Evolutionary conservation across 306 rosid species (phyloP).

Genomic region (Albizia julibrissin): DNA sequence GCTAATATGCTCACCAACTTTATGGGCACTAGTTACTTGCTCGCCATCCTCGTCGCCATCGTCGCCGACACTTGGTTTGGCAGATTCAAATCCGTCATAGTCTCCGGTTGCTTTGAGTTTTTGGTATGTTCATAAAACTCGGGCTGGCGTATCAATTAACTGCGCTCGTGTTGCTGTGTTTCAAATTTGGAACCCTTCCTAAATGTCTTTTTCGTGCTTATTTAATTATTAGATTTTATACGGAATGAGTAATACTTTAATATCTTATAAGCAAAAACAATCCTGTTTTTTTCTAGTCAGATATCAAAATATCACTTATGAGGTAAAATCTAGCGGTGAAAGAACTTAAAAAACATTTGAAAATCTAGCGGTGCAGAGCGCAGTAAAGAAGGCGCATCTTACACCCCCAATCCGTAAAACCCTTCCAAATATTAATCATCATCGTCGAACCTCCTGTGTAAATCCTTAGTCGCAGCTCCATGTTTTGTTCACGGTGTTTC

Average conservation of each 20-base stretch:
- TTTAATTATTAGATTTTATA: no score
- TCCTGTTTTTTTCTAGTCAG: no score
- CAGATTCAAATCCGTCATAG: conserved; percentile 59
- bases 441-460: background rate
- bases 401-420: background rate
- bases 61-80: conserved; percentile 77
- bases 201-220: no score
- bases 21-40: conserved; percentile 73
- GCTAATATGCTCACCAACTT: conserved; percentile 85
- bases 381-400: no score
- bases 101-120: conserved; percentile 68
- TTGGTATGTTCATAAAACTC: conserved; percentile 43
- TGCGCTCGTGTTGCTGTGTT: no score
- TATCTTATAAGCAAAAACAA: no score
- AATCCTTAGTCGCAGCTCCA: background rate
- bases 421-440: background rate
- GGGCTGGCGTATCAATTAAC: no score
- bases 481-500: background rate
- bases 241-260: no score
- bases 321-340: no score
- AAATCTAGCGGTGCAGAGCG: no score
- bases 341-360: no score
- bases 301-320: no score
- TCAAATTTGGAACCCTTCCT: rapidly evolving
- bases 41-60: conserved; percentile 66